These are phyloP conservation scores for Pythium coloratum DNA, from an alignment of 352 stramenopile genomes.

Conservation along the genomic window DNA sequence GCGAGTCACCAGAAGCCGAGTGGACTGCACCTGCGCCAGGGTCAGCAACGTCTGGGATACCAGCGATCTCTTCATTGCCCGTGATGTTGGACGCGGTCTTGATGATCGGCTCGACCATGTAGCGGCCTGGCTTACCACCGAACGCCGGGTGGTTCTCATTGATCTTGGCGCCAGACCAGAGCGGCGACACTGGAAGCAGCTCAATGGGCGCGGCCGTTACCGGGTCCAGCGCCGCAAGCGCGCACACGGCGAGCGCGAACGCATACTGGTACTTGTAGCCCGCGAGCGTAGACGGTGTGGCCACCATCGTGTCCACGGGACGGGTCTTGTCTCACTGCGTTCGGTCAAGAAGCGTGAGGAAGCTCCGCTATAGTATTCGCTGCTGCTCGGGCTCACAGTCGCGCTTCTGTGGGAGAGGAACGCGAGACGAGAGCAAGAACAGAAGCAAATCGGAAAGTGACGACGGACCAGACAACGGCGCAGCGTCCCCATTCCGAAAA, in stretches of 20 bases:
- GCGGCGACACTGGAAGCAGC: conserved; percentile 12
- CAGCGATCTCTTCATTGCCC: conserved; percentile 13
- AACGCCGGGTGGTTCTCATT: conserved; percentile 22
- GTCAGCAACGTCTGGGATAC: conserved; percentile 8
- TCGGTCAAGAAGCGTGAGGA: conserved; percentile 2
- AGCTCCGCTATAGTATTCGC: background rate
- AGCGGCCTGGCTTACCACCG: conserved; percentile 12
- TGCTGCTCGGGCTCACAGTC: background rate
- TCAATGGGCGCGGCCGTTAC: conserved; percentile 15
- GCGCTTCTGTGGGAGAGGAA: background rate
- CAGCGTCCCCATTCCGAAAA: background rate
- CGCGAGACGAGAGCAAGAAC: background rate
- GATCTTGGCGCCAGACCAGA: conserved; percentile 15
- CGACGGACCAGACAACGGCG: background rate
- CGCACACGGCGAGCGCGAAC: conserved; percentile 13
- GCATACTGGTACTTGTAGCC: conserved; percentile 12
- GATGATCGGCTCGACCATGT: conserved; percentile 16
- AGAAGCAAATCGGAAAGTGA: conserved; percentile 3
- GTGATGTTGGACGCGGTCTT: conserved; percentile 10
- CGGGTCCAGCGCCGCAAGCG: background rate
- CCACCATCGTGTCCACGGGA: conserved; percentile 13
- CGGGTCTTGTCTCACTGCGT: conserved; percentile 8
- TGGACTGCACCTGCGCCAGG: background rate
- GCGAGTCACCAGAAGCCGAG: background rate
- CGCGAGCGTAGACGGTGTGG: conserved; percentile 18